phyloP scores from a whole-genome alignment of 73 alveolate species.

The Blepharisma japonicum region DNA sequence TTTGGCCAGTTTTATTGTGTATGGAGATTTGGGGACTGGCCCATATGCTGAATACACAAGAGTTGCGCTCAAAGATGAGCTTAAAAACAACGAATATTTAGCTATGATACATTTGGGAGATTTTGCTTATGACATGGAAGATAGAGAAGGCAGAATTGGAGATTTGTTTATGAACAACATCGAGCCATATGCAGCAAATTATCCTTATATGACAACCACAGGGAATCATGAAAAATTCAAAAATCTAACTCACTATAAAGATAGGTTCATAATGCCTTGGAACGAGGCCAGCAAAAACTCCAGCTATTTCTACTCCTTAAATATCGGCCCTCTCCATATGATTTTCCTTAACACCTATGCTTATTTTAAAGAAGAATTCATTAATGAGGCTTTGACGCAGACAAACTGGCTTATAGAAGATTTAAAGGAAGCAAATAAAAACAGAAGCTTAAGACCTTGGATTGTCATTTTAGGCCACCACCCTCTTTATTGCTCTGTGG shows the following conservation, averaged over 20 bases:
- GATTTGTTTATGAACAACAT: neutral
- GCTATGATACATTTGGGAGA: conserved; percentile 15
- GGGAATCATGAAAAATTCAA: neutral
- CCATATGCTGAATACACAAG: neutral
- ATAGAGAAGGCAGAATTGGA: neutral
- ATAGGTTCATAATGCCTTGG: conserved; percentile 1
- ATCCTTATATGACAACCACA: conserved; percentile 17
- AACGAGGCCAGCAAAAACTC: neutral
- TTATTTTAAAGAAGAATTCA: neutral
- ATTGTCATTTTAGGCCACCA: conserved; percentile 2
- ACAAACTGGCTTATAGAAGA: conserved; percentile 26
- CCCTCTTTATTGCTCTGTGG: neutral
- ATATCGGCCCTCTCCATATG: neutral
- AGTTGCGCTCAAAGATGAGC: neutral
- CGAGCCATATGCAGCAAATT: neutral
- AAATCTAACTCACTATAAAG: neutral
- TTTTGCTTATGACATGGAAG: neutral
- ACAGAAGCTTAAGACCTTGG: conserved; percentile 25
- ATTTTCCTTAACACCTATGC: neutral
- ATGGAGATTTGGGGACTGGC: conserved; percentile 6
- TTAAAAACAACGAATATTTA: neutral
- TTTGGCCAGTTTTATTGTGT: neutral
- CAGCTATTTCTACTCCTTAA: conserved; percentile 8
- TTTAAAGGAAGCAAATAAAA: neutral
- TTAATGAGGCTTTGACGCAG: neutral